phyloP scores from a whole-genome alignment of 108 stramenopile species.

The Nannochloropsis salina region DNA sequence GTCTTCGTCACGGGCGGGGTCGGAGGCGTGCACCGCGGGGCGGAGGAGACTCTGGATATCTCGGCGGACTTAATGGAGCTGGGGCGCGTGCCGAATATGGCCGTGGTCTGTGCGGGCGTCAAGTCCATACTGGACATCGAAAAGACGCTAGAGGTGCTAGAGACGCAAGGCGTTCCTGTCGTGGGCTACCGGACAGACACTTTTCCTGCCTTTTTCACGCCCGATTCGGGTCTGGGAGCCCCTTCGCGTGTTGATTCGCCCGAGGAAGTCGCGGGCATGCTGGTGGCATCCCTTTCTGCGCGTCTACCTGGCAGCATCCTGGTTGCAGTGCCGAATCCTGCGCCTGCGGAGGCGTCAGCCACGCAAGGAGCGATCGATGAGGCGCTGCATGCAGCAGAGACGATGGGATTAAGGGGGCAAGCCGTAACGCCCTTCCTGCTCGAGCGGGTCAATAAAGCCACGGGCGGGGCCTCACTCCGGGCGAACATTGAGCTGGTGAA shows the following conservation, averaged over 20 bases:
- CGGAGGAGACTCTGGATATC: conserved; percentile 69
- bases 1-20: conserved; percentile 72
- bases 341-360: conserved; percentile 67
- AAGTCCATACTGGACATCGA: conserved; percentile 91
- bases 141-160: conserved; percentile 89
- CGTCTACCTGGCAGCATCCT: conserved; percentile 70
- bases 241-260: conserved; percentile 65
- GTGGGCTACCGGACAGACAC: conserved; percentile 66
- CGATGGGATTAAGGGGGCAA: conserved; percentile 64
- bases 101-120: conserved; percentile 94
- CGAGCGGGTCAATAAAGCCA: conserved; percentile 56
- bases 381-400: conserved; percentile 65
- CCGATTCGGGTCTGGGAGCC: conserved; percentile 49
- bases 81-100: conserved; percentile 68
- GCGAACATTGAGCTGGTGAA: conserved; percentile 83
- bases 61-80: conserved; percentile 90
- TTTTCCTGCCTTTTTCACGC: conserved; percentile 96
- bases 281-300: conserved; percentile 57
- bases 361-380: conserved; percentile 75
- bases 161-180: conserved; percentile 85
- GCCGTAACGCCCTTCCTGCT: conserved; percentile 90
- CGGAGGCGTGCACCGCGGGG: conserved; percentile 89
- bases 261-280: conserved; percentile 66
- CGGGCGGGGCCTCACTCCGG: conserved; percentile 53
- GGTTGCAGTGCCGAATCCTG: conserved; percentile 85